Conservation (phyloP, 2,329 filamentous ascomycete species). For the Aspergillus aculeatinus region DNA sequence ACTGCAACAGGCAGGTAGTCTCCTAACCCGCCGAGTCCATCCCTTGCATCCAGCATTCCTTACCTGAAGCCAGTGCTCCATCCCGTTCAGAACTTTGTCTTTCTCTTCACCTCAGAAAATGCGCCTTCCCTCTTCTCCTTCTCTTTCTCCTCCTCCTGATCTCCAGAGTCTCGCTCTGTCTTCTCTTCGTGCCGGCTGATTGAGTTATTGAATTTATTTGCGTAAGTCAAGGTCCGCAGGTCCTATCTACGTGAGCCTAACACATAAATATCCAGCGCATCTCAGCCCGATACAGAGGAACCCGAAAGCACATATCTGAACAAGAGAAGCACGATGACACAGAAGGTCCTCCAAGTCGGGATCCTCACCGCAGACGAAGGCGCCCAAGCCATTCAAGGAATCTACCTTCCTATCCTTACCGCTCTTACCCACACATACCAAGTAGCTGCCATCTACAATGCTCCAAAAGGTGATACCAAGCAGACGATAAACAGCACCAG, state of each 20-base stretch:
- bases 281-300: background rate
- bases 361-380: constrained; percentile 34
- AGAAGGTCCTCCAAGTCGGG: constrained; percentile 31
- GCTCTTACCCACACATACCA: constrained; percentile 45
- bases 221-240: background rate
- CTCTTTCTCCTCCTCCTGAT: background rate
- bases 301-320: background rate
- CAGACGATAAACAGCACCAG: background rate
- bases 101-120: background rate
- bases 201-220: background rate
- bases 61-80: background rate
- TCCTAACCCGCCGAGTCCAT: background rate
- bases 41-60: background rate
- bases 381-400: constrained; percentile 51
- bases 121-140: background rate
- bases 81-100: background rate
- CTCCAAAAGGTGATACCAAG: constrained; percentile 32
- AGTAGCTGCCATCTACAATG: constrained; percentile 53
- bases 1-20: background rate
- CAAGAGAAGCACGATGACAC: constrained; percentile 17
- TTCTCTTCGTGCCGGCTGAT: background rate
- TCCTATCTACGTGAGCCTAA: background rate
- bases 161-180: background rate
- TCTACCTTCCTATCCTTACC: constrained; percentile 54
- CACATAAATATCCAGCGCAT: background rate